Evolutionary conservation across 139 green algal species (phyloP).

Genomic region (Yamagishiella unicocca): DNA sequence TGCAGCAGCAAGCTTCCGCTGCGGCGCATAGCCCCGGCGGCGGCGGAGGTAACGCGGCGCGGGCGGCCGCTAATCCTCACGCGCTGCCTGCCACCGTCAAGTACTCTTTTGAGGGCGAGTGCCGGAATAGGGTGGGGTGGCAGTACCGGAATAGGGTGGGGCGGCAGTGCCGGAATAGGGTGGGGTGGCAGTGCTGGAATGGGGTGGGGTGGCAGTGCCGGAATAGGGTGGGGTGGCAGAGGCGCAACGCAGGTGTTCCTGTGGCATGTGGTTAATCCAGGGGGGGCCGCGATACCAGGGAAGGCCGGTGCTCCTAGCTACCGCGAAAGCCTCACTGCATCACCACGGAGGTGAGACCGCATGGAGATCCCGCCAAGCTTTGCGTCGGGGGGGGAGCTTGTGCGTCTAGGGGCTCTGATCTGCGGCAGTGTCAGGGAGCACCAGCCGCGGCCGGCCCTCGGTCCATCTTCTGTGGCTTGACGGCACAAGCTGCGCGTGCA

Average conservation of each 20-base stretch:
- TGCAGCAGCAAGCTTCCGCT: background rate
- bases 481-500: too few species aligned
- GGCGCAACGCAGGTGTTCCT: background rate
- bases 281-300: too few species aligned
- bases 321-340: too few species aligned
- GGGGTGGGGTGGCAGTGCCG: background rate
- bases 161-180: background rate
- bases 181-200: background rate
- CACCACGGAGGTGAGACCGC: too few species aligned
- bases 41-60: background rate
- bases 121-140: background rate
- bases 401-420: too few species aligned
- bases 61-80: background rate
- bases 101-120: conserved; percentile 40
- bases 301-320: too few species aligned
- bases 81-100: conserved; percentile 35
- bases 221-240: background rate
- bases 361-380: too few species aligned
- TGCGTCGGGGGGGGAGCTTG: too few species aligned
- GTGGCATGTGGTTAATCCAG: background rate
- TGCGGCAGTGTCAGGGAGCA: too few species aligned
- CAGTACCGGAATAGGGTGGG: background rate
- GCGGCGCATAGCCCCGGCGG: background rate
- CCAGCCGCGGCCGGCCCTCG: too few species aligned
- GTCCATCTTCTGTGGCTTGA: too few species aligned